Evolutionary conservation across 1,139 yeast genomes (phyloP), one percentile per base, ranked within the genome.

Genomic region (Protomyces inouyei): DNA sequence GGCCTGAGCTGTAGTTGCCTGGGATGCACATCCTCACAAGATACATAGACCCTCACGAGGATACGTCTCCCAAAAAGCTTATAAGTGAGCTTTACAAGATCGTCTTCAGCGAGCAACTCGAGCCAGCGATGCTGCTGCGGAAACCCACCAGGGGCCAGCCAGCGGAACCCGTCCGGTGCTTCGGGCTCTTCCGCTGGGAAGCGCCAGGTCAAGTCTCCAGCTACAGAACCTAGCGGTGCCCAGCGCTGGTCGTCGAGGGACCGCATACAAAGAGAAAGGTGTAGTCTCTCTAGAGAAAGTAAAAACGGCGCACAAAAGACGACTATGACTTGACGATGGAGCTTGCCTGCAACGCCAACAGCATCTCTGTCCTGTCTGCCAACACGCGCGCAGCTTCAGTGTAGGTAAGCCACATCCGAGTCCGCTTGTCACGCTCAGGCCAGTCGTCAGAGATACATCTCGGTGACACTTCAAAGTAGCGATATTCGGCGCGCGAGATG

Each of bases 351-450:
- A 63, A 32, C 35, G 65, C 65, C 9, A 37, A 36, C 18, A 63
- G 25, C 66, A 66, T 65, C 55, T 66, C 67, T 25, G 35, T 38
- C 10, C 67, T 57, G 25, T 52, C 60, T 10, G 46, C 55, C 28
- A 66, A 45, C 3, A 57, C 67, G 32, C 46, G 53, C 37, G 43
- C 60, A 16, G 67, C 67, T 54, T 66, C 67, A 10, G 28, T 51
- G 52, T 66, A 66, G 18, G 67, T 64, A 65, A 66, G 56, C 67
- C 67, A 66, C 56, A 45, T 64, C 25, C 67, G 46, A 45, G 28
- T 40, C n/a, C 67, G 60, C 56, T 64, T 66, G 55, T 64, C 56
- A 43, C 57, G 54, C 38, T 66, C 67, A 6, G 67, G 67, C 56
- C 61, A 66, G 35, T 64, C 61, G 48, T 55, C 65, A 23, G 36